Percentiles rank a stretch among this genome's conserved stretches.
phyloP scores from a whole-genome alignment of 345 rosid genomes.

The Hibiscus mutabilis region DNA sequence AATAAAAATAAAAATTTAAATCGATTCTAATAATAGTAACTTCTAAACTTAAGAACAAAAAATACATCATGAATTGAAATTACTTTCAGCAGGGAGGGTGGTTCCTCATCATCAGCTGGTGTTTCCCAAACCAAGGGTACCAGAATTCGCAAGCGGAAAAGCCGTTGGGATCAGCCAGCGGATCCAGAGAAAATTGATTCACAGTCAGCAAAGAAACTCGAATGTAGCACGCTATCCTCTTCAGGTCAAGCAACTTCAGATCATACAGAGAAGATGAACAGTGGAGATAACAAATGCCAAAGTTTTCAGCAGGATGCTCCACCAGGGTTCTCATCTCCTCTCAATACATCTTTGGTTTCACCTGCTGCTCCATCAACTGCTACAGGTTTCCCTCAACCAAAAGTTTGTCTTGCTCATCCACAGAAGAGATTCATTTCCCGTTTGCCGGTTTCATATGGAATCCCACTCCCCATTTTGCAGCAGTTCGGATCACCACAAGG shows the following conservation, averaged over 20 bases:
- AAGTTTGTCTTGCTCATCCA: slow-evolving; percentile 5
- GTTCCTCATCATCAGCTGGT: slow-evolving; percentile 30
- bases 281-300: slow-evolving; percentile 18
- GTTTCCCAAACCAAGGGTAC: slow-evolving; percentile 27
- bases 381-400: slow-evolving; percentile 21
- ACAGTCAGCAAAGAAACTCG: slow-evolving; percentile 17
- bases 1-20: no score
- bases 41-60: no score
- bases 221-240: slow-evolving; percentile 12
- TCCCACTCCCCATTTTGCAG: slow-evolving; percentile 3
- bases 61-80: no score
- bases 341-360: slow-evolving; percentile 21
- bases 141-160: slow-evolving; percentile 78
- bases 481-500: background rate
- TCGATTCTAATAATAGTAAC: no score
- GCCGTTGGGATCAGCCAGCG: slow-evolving; percentile 95
- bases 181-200: slow-evolving; percentile 28
- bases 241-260: slow-evolving; percentile 9
- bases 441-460: slow-evolving; percentile 45
- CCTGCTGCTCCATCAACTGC: slow-evolving; percentile 30
- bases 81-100: slow-evolving; percentile 40
- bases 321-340: slow-evolving; percentile 75
- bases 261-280: slow-evolving; percentile 16
- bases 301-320: slow-evolving; percentile 58
- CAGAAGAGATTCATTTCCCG: slow-evolving; percentile 4